Percentiles rank a stretch among this genome's conserved stretches.
Conservation (phyloP, 345 rosid species). For the Luvunga scandens region DNA sequence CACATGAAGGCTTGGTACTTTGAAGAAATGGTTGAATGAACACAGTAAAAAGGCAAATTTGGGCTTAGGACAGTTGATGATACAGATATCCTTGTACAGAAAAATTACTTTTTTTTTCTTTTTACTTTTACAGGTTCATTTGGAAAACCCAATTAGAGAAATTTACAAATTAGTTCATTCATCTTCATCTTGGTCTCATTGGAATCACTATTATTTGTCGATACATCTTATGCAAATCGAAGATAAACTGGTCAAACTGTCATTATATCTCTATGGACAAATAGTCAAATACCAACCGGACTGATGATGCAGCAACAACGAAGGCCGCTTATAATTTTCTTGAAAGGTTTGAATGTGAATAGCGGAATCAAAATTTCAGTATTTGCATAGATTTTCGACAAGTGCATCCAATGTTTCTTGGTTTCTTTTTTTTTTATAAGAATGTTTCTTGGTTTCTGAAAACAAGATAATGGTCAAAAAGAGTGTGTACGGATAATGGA, state of each 20-base stretch:
- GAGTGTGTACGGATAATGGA: background rate
- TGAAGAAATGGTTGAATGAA: background rate
- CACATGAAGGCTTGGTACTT: background rate
- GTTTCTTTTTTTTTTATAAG: too few species aligned
- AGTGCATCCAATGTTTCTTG: background rate
- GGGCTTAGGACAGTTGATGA: slow-evolving; percentile 1
- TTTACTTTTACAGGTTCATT: background rate
- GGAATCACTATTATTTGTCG: too few species aligned
- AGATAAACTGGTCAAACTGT: background rate
- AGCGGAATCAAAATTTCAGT: background rate
- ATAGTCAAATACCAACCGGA: background rate
- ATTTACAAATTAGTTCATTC: background rate
- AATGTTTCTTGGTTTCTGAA: background rate
- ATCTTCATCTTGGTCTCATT: background rate
- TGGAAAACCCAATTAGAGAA: background rate
- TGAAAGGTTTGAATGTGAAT: background rate
- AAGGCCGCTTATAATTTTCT: background rate
- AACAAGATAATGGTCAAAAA: background rate
- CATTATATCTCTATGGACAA: background rate
- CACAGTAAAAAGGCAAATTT: background rate
- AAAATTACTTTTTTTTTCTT: background rate
- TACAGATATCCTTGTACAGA: slow-evolving; percentile 12
- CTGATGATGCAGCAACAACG: background rate
- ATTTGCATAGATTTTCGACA: background rate
- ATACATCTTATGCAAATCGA: too few species aligned